Evolutionary conservation across 169 alveolate genomes (phyloP).

Genomic region (Cardiosporidium cionae): DNA sequence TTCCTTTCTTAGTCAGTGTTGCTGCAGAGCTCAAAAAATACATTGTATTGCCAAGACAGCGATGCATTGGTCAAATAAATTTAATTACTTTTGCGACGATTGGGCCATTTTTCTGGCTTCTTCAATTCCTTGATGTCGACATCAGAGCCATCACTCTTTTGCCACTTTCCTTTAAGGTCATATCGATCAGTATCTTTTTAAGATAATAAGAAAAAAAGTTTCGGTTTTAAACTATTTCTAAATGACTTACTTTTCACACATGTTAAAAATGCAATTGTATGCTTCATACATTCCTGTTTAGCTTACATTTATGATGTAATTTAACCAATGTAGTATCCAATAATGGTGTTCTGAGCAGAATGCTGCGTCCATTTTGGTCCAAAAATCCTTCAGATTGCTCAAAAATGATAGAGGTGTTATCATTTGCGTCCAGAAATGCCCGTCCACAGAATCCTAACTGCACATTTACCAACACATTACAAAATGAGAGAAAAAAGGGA

Average conservation of each 20-base stretch:
- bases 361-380: slow-evolving; percentile 44
- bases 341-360: slow-evolving; percentile 37
- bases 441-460: slow-evolving; percentile 38
- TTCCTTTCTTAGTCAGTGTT: slow-evolving; percentile 20
- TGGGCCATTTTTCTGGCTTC: slow-evolving; percentile 10
- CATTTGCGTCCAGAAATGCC: slow-evolving; percentile 41
- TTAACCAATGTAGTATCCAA: slow-evolving; percentile 26
- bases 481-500: too few relatives aligned
- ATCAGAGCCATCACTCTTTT: slow-evolving; percentile 39
- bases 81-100: background rate
- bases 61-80: background rate
- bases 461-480: background rate
- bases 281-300: background rate
- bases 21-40: slow-evolving; percentile 7
- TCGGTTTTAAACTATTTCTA: background rate
- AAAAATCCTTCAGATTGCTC: slow-evolving; percentile 50
- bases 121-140: slow-evolving; percentile 19
- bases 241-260: background rate
- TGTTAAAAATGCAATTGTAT: background rate
- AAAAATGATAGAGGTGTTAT: slow-evolving; percentile 38
- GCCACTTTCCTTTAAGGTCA: slow-evolving; percentile 49
- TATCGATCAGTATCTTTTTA: slow-evolving; percentile 16
- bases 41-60: too few relatives aligned
- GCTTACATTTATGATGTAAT: slow-evolving; percentile 1
- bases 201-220: background rate